Base-by-base conservation (phyloP, 1,284 basidiomycete species). In the Pyrrhoderma lamaoense region DNA sequence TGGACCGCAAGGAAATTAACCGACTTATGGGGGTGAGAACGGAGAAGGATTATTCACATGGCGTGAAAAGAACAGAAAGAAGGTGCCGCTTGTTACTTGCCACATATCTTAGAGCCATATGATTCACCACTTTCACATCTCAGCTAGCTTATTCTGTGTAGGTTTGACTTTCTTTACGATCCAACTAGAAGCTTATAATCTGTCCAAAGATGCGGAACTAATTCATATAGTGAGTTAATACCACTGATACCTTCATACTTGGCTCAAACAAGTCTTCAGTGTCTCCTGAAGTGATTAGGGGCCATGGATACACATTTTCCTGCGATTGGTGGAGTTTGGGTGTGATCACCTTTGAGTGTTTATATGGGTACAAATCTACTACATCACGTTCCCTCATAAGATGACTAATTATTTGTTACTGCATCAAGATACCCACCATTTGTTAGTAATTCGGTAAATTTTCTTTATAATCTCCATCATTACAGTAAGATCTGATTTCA, bases 261-360 rank as follows among this genome's bases (percentile, higher is more conserved):
- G 21, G 22, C 57, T 60, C 56, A 61, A 57, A 31, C 27, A 5
- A 64, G 62, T 64, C 62, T 58, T 61, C 67, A 85, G 89, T 91
- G 91, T 93, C 90, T 8, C 92, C 93, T 27, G 95, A 98, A 66
- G 94, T 98, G 38, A 90, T 99, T 60, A 80, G 93, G 61, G 86
- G 87, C 16, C 85, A 88, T 62, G 94, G 93, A 21, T 98, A 98
- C 68, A 85, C 89, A 44, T 94, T 90, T 67, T 89, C 87, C 34
- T 96, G 92, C 65, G 94, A 98, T 64, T 98, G 93, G 93, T 98
- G 95, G 94, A 93, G 89, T 65, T 75, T 97, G 45, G 93, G 93
- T 19, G 87, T 95, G 49, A 95, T 96, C 64, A 85, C 92, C 79
- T 90, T 83, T 61, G 89, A 93, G 66, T 92, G 89, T 63, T 71